phyloP scores from a whole-genome alignment of 768 basidiomycete genomes.

The Russula sp. region DNA sequence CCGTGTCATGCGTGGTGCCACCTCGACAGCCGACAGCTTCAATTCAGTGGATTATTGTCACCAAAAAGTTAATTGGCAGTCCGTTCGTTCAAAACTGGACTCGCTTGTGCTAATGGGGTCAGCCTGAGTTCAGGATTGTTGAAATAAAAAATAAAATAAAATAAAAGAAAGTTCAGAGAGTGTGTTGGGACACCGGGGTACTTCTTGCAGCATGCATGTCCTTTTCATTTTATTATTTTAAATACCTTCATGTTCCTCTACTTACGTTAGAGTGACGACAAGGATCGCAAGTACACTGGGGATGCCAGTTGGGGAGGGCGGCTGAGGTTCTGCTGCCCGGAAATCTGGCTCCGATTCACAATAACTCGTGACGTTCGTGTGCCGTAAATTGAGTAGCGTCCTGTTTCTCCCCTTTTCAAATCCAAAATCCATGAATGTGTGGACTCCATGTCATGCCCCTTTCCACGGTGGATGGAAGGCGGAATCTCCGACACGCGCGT shows the following conservation, averaged over 20 bases:
- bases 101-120: background rate
- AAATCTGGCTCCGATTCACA: constrained; percentile 8
- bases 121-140: background rate
- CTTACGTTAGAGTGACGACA: constrained; percentile 1
- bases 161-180: constrained; percentile 13
- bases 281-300: background rate
- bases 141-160: constrained; percentile 1
- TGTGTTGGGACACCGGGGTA: background rate
- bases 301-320: background rate
- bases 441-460: background rate
- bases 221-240: background rate
- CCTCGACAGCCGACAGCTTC: constrained; percentile 12
- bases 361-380: constrained; percentile 1
- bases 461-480: background rate
- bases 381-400: background rate
- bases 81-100: constrained; percentile 6
- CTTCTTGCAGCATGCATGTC: background rate
- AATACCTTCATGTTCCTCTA: constrained; percentile 1
- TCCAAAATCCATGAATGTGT: too few relatives aligned
- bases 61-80: constrained; percentile 1
- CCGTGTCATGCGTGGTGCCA: background rate
- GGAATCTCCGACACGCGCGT: background rate
- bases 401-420: background rate
- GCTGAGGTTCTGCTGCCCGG: background rate
- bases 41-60: constrained; percentile 8